Base-by-base conservation (phyloP, 305 asterid species). In the Euphrasia arctica region DNA sequence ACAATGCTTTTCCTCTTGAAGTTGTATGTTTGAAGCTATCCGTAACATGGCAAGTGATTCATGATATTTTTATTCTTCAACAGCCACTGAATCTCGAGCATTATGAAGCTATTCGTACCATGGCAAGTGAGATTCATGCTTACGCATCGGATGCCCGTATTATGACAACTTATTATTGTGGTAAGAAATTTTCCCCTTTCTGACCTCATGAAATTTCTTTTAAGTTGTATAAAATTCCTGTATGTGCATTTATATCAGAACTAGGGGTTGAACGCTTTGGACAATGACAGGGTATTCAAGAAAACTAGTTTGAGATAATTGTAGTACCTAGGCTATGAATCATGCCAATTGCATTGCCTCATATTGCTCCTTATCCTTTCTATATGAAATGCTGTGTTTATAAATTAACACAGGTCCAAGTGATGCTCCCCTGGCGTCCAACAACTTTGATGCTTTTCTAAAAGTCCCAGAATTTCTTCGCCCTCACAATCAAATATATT, bases 141-240 rank as follows among this genome's bases (percentile, higher is more conserved):
- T 93, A 90, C 58, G 96, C 99, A 77, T 95, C 97, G 54, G 97
- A 93, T 86, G 96, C 99, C 73, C 97, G 99, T 51, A 69, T 93
- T 69, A 83, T 93, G 86, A 93, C 99, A 34, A 88, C 99, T 61
- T 93, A 93, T 72, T 93, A 93, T 70, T 83, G 89, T 52, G 99
- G 97, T 90, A 73, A 72, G 81, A 56, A 70, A 66, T 66, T 43
- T 22, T 54, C 59, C 66, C 54, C 22, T 66, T 69, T 39, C 52
- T n/a, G 15, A 50, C 39, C 70, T 72, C 62, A 14, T 13, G 32
- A 59, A 55, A 15, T 55, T 25, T n/a, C 0, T 60, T 59, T 56
- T 27, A 62, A 63, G 29, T 41, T 27, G 25, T 57, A 29, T 47
- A 31, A 34, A 63, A 59, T 63, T 51, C 43, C 43, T 42, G n/a